These are phyloP conservation scores for Capsicum chinense DNA, from an alignment of 257 asterid species.

Conservation along the genomic window DNA sequence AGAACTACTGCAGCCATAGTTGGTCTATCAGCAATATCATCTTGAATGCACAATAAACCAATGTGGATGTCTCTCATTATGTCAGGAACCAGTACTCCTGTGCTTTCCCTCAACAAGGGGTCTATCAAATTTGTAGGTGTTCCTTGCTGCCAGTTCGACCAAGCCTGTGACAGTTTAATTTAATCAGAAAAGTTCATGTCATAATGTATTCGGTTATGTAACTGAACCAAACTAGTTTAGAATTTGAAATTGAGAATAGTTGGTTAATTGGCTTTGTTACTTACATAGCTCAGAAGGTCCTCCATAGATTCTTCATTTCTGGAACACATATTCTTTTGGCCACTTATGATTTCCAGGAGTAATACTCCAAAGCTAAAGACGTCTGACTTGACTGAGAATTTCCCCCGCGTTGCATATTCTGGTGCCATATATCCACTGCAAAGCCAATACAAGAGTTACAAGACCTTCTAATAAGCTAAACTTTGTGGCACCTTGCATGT, in stretches of 20 bases:
- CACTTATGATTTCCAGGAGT: conserved; percentile 37
- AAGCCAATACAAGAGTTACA: not conserved
- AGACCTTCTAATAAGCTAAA: not conserved
- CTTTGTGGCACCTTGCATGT: too few species aligned
- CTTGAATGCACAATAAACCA: conserved; percentile 37
- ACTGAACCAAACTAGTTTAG: not conserved
- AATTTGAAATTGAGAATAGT: not conserved
- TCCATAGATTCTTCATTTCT: not conserved
- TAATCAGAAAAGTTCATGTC: not conserved
- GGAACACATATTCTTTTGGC: conserved; percentile 23
- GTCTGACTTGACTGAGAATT: conserved; percentile 32
- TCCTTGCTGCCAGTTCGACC: conserved; percentile 22
- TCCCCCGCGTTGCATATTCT: conserved; percentile 24
- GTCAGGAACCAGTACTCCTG: not conserved
- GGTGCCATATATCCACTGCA: conserved; percentile 44
- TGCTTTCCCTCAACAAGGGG: not conserved
- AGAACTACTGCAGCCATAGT: conserved; percentile 38
- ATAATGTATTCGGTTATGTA: not conserved
- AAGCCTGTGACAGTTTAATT: conserved; percentile 25
- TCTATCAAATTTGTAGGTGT: conserved; percentile 12
- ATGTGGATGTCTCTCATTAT: conserved; percentile 27
- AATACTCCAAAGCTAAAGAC: conserved; percentile 41
- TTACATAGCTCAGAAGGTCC: conserved; percentile 35
- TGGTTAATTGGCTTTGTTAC: not conserved
- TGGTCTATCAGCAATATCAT: conserved; percentile 33